Conservation (phyloP, 495 filamentous ascomycete species). For the Hypoxylon crocopeplum region DNA sequence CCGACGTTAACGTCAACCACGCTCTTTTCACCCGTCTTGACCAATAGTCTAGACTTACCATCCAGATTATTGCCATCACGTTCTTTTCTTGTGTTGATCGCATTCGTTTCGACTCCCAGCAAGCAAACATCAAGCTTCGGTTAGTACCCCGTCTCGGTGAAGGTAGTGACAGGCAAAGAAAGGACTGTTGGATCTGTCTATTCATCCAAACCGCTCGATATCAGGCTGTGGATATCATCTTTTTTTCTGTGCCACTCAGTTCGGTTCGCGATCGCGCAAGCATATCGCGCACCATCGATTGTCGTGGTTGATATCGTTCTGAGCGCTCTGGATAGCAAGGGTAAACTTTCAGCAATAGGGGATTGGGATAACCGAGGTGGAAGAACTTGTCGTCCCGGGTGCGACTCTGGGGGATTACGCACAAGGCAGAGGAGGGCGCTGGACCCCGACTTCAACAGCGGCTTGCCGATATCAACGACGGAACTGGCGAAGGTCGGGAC, state of each 20-base stretch:
- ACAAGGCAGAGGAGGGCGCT: conserved; percentile 1
- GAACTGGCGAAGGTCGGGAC: background rate
- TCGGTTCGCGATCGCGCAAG: background rate
- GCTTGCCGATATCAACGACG: conserved; percentile 14
- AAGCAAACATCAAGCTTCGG: conserved; percentile 23
- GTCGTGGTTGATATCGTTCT: background rate
- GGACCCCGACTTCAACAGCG: background rate
- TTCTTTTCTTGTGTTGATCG: conserved; percentile 45
- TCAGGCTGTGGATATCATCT: background rate
- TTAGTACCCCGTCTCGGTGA: conserved; percentile 16
- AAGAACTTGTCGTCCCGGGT: conserved; percentile 17
- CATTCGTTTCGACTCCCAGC: conserved; percentile 37
- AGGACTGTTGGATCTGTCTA: background rate
- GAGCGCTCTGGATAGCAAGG: conserved; percentile 19
- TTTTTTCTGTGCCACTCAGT: background rate
- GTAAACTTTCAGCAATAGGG: conserved; percentile 1
- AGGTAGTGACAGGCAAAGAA: conserved; percentile 15
- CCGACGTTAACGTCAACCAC: conserved; percentile 25
- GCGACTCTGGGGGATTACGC: conserved; percentile 7
- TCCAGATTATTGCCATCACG: conserved; percentile 34
- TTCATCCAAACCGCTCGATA: conserved; percentile 1
- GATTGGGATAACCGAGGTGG: conserved; percentile 2
- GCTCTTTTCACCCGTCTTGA: conserved; percentile 21
- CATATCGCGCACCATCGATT: conserved; percentile 3
- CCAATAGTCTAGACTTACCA: conserved; percentile 20